Evolutionary conservation across 2,329 filamentous ascomycete genomes (phyloP).

Genomic region (Calonectria hongkongensis): DNA sequence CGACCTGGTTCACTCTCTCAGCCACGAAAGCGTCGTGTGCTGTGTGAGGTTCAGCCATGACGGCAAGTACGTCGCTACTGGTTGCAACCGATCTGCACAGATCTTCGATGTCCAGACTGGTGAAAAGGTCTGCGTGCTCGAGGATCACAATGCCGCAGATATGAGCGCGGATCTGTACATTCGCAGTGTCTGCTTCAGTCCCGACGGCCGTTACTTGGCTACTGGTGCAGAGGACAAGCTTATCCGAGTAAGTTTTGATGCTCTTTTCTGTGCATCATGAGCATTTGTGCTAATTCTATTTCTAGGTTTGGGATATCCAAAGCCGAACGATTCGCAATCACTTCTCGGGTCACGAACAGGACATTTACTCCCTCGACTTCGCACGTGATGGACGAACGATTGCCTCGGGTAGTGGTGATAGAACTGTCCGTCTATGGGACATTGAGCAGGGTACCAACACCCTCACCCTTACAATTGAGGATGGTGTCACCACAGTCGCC

Average conservation of each 20-base stretch:
- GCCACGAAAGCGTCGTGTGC: slow-evolving; percentile 97
- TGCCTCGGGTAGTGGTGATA: slow-evolving; percentile 94
- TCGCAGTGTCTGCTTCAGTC: slow-evolving; percentile 98
- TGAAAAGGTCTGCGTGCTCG: slow-evolving; percentile 90
- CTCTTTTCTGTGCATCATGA: not conserved
- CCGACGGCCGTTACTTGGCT: slow-evolving; percentile 93
- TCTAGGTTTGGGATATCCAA: slow-evolving; percentile 94
- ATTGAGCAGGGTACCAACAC: slow-evolving; percentile 89
- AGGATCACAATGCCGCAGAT: slow-evolving; percentile 87
- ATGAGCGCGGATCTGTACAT: slow-evolving; percentile 96
- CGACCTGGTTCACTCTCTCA: slow-evolving; percentile 92
- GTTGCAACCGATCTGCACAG: slow-evolving; percentile 98
- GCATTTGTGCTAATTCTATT: slow-evolving; percentile 41
- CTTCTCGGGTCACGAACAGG: slow-evolving; percentile 97
- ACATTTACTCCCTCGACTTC: slow-evolving; percentile 98
- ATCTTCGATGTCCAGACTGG: slow-evolving; percentile 96
- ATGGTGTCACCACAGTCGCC: slow-evolving; percentile 97
- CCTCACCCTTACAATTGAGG: slow-evolving; percentile 92
- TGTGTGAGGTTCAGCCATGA: slow-evolving; percentile 98
- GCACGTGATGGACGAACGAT: slow-evolving; percentile 95
- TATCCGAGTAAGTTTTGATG: slow-evolving; percentile 82
- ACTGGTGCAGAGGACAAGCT: slow-evolving; percentile 98
- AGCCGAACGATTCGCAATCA: slow-evolving; percentile 90
- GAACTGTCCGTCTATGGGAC: slow-evolving; percentile 97
- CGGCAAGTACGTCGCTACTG: slow-evolving; percentile 95